phyloP scores from a whole-genome alignment of 257 asterid species.

The Solanum neorickii region DNA sequence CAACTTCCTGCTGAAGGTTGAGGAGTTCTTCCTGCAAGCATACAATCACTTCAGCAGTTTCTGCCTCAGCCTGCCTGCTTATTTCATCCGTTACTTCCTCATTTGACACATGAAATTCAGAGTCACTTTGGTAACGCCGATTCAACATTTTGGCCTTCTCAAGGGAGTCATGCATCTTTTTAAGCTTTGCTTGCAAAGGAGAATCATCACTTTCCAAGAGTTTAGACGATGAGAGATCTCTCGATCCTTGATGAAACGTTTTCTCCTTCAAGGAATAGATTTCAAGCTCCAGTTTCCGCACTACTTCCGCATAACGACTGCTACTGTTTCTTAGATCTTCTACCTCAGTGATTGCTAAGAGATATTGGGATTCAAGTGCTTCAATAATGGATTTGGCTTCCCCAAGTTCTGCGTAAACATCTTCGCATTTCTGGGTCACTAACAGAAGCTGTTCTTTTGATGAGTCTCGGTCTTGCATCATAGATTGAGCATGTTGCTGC shows the following conservation, averaged over 20 bases:
- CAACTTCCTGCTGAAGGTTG: slow-evolving; percentile 70
- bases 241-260: slow-evolving; percentile 18
- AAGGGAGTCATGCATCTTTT: slow-evolving; percentile 76
- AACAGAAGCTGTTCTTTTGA: slow-evolving; percentile 38
- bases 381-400: slow-evolving; percentile 53
- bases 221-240: slow-evolving; percentile 27
- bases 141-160: slow-evolving; percentile 79
- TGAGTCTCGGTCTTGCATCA: slow-evolving; percentile 43
- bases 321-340: slow-evolving; percentile 55
- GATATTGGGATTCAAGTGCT: slow-evolving; percentile 88
- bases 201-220: slow-evolving; percentile 32
- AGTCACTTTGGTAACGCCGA: slow-evolving; percentile 47
- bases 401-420: slow-evolving; percentile 46
- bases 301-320: slow-evolving; percentile 25
- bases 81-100: slow-evolving; percentile 75
- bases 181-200: slow-evolving; percentile 59
- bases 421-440: slow-evolving; percentile 34
- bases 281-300: slow-evolving; percentile 48
- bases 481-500: slow-evolving; percentile 40
- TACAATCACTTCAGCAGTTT: slow-evolving; percentile 95
- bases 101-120: slow-evolving; percentile 42
- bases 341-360: slow-evolving; percentile 52
- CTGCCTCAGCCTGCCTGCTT: slow-evolving; percentile 88
- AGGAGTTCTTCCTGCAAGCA: slow-evolving; percentile 93
- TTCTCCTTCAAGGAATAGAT: slow-evolving; percentile 44